phyloP scores from a whole-genome alignment of 164 flowering plant species.

The Amborella trichopoda region DNA sequence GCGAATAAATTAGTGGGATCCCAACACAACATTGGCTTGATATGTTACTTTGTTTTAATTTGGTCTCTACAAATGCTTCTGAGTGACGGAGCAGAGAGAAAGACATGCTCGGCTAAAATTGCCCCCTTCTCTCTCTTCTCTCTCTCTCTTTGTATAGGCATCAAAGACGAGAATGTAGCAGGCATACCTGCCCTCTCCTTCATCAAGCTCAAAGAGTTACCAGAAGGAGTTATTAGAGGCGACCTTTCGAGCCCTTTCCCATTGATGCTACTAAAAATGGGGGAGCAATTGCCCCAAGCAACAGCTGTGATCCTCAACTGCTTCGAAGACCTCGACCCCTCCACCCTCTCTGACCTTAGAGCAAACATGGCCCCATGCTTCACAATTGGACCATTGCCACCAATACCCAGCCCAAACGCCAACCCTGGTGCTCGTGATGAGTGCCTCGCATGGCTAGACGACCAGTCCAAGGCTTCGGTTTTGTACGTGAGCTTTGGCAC shows the following conservation, averaged over 20 bases:
- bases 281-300: slow-evolving; percentile 19
- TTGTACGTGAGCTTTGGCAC: slow-evolving; percentile 57
- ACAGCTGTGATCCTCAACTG: slow-evolving; percentile 28
- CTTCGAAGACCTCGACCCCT: slow-evolving; percentile 32
- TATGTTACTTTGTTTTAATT: neutral
- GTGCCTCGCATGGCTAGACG: slow-evolving; percentile 40
- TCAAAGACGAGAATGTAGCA: slow-evolving; percentile 5
- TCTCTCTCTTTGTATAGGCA: neutral
- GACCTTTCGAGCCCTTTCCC: slow-evolving; percentile 22
- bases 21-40: neutral
- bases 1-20: no score
- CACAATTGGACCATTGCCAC: slow-evolving; percentile 28
- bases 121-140: neutral
- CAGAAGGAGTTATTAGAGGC: slow-evolving; percentile 28
- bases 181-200: slow-evolving; percentile 26
- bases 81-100: neutral
- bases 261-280: slow-evolving; percentile 26
- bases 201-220: slow-evolving; percentile 24
- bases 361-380: slow-evolving; percentile 21
- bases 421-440: slow-evolving; percentile 18
- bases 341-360: slow-evolving; percentile 14
- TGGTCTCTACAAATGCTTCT: neutral
- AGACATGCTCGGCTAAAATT: neutral
- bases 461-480: slow-evolving; percentile 19
- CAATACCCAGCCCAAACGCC: slow-evolving; percentile 1